Percentiles rank a stretch among this genome's conserved stretches.
phyloP scores from a whole-genome alignment of 1,284 basidiomycete species.

The Ustilago lituana region DNA sequence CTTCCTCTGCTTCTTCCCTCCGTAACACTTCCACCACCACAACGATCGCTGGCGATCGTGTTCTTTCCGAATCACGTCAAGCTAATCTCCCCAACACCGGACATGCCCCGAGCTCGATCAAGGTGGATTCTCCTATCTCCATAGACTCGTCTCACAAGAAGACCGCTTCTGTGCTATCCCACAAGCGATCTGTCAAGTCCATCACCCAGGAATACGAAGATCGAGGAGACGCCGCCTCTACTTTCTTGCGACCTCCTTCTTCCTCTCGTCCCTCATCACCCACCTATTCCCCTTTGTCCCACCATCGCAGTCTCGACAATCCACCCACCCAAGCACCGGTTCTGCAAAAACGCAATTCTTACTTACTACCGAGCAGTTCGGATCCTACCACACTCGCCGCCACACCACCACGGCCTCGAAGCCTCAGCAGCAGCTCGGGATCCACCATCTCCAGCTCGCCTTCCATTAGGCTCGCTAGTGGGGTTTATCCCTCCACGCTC shows the following conservation, averaged over 20 bases:
- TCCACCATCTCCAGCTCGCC: constrained; percentile 30
- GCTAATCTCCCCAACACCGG: constrained; percentile 15
- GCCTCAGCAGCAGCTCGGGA: constrained; percentile 26
- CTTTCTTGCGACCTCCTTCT: constrained; percentile 10
- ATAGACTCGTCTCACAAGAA: constrained; percentile 2
- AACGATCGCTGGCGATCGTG: constrained; percentile 18
- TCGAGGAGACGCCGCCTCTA: constrained; percentile 6
- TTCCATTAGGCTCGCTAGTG: constrained; percentile 41
- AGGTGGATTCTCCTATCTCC: background rate
- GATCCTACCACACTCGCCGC: constrained; percentile 10
- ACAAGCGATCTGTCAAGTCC: constrained; percentile 44
- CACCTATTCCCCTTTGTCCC: background rate
- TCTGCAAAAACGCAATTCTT: constrained; percentile 17
- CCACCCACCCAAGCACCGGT: constrained; percentile 1
- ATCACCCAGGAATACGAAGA: constrained; percentile 38
- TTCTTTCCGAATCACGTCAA: constrained; percentile 19
- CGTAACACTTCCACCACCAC: background rate
- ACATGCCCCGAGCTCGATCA: constrained; percentile 7
- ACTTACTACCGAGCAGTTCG: constrained; percentile 17
- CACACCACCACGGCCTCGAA: constrained; percentile 31
- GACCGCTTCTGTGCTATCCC: constrained; percentile 14
- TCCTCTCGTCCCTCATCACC: constrained; percentile 24
- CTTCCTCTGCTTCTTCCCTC: constrained; percentile 1
- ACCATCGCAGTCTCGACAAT: constrained; percentile 1
- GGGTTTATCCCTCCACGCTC: constrained; percentile 42